These are phyloP conservation scores for Coemansia umbellata DNA, from an alignment of 192 early-diverging fungal genomes.

Conservation along the genomic window DNA sequence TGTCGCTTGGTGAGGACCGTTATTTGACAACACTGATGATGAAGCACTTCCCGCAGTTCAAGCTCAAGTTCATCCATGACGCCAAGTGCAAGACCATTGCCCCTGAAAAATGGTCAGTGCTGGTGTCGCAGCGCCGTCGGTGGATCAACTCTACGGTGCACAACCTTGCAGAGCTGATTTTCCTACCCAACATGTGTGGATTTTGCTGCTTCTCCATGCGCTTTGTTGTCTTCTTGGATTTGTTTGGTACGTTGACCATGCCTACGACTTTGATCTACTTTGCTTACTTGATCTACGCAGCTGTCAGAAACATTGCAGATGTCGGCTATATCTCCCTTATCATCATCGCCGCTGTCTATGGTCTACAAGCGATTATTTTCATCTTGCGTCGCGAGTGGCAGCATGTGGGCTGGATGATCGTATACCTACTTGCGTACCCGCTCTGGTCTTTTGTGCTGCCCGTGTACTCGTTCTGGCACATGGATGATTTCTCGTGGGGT, in stretches of 20 bases:
- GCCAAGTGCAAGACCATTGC: conserved; percentile 88
- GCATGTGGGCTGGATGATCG: conserved; percentile 78
- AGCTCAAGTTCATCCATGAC: conserved; percentile 88
- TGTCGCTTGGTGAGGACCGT: conserved; percentile 95
- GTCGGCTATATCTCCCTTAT: conserved; percentile 79
- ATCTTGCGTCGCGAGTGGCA: conserved; percentile 75
- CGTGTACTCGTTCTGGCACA: conserved; percentile 98
- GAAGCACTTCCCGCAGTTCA: conserved; percentile 94
- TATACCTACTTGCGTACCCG: conserved; percentile 85
- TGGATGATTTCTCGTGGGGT: conserved; percentile 99
- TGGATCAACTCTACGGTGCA: conserved; percentile 99
- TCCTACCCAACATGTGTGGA: conserved; percentile 85
- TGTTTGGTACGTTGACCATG: conserved; percentile 77
- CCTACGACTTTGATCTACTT: conserved; percentile 84
- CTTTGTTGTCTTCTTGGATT: conserved; percentile 92
- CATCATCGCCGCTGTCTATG: conserved; percentile 83
- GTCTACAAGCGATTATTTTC: conserved; percentile 83
- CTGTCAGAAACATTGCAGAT: conserved; percentile 56
- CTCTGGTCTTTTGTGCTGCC: conserved; percentile 89
- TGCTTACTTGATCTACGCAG: conserved; percentile 73
- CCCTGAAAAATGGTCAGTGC: conserved; percentile 83
- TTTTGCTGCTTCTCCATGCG: conserved; percentile 99
- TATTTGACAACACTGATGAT: conserved; percentile 97
- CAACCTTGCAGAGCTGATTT: conserved; percentile 88
- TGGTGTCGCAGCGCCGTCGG: conserved; percentile 93